Base-by-base conservation (phyloP, 805 yeast genomes). In the Citeromyces nyonsensis region DNA sequence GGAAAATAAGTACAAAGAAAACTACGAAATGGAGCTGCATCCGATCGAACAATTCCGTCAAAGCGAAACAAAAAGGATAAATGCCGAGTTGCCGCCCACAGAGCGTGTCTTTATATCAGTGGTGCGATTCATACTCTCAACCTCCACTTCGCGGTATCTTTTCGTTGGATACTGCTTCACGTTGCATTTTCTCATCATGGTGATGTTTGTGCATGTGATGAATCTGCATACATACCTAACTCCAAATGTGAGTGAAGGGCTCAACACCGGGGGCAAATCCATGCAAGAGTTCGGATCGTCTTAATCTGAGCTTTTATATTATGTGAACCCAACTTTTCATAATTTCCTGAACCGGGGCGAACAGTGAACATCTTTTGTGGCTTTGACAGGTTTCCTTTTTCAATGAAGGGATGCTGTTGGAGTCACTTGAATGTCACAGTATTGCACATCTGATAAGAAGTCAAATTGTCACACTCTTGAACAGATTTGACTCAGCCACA, bases 31-130 rank as follows among this genome's bases (percentile, higher is more conserved):
- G 33, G 76, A 75, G 31, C 56, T 84, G 30, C 85, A 84, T 43
- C 93, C 95, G 24, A 71, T 85, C 38, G 88, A 81, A 41, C 79
- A 73, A 44, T 82, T 88, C 53, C 68, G 93, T 44, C 66, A 73
- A 29, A 59, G 73, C 39, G 95, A 84, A 47, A 69, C 79, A 25
- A 84, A 78, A 44, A 61, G 94, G 41, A 75, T 80, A 30, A 65
- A 67, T 32, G 71, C 85, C 6, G 66, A 70, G 31, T 60, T 85
- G 49, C 73, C 86, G 2, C 80, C 91, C 2, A 48, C 80, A 35
- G 96, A 91, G 43, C 63, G 93, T 37, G 53, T 81, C n/a, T 79
- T 77, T 40, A 70, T 74, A 37, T 70, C 74, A 36, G 62, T 80
- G 38, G 77, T 94, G 1, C 63, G 82, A 40, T 67, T 80, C 0